Evolutionary conservation across 352 stramenopile genomes (phyloP).

Genomic region (Phytophthora rubi): DNA sequence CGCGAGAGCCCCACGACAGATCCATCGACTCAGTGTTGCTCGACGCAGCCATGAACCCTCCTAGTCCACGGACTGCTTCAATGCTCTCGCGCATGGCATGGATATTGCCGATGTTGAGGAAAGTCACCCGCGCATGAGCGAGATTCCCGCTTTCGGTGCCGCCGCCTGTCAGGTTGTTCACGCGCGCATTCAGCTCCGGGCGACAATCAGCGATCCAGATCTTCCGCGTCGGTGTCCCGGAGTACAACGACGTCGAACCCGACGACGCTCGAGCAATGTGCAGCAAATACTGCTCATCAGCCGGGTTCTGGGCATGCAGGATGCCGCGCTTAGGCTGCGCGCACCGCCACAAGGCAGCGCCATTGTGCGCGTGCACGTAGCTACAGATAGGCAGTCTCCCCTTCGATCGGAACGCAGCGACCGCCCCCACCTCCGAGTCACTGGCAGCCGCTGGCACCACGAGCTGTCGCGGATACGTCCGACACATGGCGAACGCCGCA

Average conservation of each 20-base stretch:
- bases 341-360: constrained; percentile 82
- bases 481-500: constrained; percentile 69
- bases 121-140: constrained; percentile 77
- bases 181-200: constrained; percentile 89
- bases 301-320: constrained; percentile 71
- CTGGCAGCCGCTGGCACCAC: constrained; percentile 72
- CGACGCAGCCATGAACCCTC: constrained; percentile 38
- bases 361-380: constrained; percentile 75
- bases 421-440: constrained; percentile 66
- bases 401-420: constrained; percentile 86
- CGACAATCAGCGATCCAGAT: constrained; percentile 92
- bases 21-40: constrained; percentile 61
- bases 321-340: constrained; percentile 89
- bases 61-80: constrained; percentile 64
- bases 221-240: constrained; percentile 41
- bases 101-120: constrained; percentile 94
- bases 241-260: constrained; percentile 17
- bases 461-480: constrained; percentile 81
- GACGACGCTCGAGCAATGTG: constrained; percentile 51
- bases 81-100: constrained; percentile 92
- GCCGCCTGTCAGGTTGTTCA: constrained; percentile 91
- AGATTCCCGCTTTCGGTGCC: constrained; percentile 88
- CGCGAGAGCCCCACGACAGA: constrained; percentile 61
- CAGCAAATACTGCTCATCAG: constrained; percentile 81
- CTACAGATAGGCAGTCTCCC: constrained; percentile 83